Percentiles rank a stretch among this genome's conserved stretches.
Evolutionary conservation across 2,329 filamentous ascomycete genomes (phyloP).

Genomic region (Colletotrichum somersetense): DNA sequence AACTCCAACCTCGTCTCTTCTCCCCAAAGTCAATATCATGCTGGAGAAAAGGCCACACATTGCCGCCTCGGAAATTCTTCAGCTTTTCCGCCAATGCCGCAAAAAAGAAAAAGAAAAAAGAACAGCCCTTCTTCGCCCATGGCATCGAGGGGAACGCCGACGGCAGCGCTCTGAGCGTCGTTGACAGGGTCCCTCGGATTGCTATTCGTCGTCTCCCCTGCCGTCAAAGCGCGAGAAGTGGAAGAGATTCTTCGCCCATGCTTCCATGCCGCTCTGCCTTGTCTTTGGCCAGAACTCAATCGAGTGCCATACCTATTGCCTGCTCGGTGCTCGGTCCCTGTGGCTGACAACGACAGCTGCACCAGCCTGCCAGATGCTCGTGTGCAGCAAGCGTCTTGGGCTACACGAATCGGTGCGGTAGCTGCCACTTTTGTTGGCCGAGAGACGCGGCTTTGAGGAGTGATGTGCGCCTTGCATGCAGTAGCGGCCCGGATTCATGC

Average conservation of each 20-base stretch:
- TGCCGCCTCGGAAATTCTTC: background rate
- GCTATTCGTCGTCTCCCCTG: conserved; percentile 11
- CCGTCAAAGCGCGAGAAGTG: conserved; percentile 6
- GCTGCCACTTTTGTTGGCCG: background rate
- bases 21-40: conserved; percentile 25
- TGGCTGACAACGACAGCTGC: conserved; percentile 27
- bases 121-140: background rate
- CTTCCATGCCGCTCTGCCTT: background rate
- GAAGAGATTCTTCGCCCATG: background rate
- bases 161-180: background rate
- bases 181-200: conserved; percentile 1
- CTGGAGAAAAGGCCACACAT: conserved; percentile 4
- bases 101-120: no score
- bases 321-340: background rate
- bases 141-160: background rate
- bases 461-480: conserved; percentile 18
- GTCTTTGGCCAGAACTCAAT: conserved; percentile 22
- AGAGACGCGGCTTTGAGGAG: background rate
- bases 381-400: conserved; percentile 8
- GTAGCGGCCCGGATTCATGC: background rate
- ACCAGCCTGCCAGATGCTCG: conserved; percentile 6
- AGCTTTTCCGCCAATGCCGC: background rate
- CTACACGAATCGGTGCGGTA: background rate
- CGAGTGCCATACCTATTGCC: conserved; percentile 10
- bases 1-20: conserved; percentile 10